These are phyloP conservation scores for Cadophora gregata DNA, from an alignment of 2,329 filamentous ascomycete species.

Conservation along the genomic window DNA sequence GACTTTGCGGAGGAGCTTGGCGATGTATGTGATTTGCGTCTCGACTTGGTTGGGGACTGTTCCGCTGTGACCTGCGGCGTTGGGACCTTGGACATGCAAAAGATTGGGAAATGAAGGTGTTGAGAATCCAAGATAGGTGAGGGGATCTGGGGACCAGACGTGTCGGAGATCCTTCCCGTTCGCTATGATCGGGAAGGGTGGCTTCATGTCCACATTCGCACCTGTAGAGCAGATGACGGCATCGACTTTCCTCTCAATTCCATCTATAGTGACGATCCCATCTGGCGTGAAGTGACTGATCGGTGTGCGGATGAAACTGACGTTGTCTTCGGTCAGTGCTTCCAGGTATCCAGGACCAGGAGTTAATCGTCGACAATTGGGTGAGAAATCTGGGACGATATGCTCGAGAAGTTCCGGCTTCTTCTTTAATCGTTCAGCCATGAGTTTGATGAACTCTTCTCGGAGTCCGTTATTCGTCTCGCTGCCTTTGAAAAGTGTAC, in stretches of 20 bases:
- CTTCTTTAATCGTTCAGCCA: slow-evolving; percentile 49
- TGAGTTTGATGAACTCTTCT: slow-evolving; percentile 46
- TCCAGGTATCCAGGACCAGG: slow-evolving; percentile 67
- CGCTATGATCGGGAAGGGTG: slow-evolving; percentile 65
- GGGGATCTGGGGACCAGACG: slow-evolving; percentile 65
- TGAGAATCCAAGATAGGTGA: slow-evolving; percentile 69
- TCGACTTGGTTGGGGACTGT: slow-evolving; percentile 73
- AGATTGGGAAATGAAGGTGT: slow-evolving; percentile 72
- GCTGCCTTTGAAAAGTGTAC: slow-evolving; percentile 54
- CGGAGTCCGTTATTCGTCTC: slow-evolving; percentile 46
- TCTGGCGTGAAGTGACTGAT: slow-evolving; percentile 64
- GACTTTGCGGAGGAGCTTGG: slow-evolving; percentile 71
- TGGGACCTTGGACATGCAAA: slow-evolving; percentile 67
- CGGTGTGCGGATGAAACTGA: slow-evolving; percentile 62
- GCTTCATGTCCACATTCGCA: slow-evolving; percentile 63
- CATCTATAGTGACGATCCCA: slow-evolving; percentile 66
- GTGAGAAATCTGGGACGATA: slow-evolving; percentile 50
- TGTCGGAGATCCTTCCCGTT: slow-evolving; percentile 58
- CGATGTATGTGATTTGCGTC: slow-evolving; percentile 67
- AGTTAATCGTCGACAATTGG: slow-evolving; percentile 51
- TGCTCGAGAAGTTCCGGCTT: slow-evolving; percentile 47
- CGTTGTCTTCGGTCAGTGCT: slow-evolving; percentile 64
- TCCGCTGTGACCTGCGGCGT: slow-evolving; percentile 64
- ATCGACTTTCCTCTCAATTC: slow-evolving; percentile 62
- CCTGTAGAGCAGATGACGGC: slow-evolving; percentile 73